These are phyloP conservation scores for Euphorbia pulcherrima DNA, from an alignment of 345 rosid species.

Conservation along the genomic window DNA sequence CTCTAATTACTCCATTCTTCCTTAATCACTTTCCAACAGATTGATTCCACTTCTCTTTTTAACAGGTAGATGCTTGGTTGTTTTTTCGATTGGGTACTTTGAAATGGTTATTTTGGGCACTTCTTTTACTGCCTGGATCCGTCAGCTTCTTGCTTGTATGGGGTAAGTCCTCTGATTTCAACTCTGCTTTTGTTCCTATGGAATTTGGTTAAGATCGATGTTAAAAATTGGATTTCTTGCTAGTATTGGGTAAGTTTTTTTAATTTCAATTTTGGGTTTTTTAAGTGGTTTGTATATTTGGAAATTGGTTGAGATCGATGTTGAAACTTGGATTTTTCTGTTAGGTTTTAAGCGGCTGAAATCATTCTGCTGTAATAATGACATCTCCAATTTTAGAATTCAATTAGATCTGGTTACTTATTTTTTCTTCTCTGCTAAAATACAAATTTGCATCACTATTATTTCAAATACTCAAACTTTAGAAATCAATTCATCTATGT, in stretches of 20 bases:
- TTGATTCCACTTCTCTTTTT: background rate
- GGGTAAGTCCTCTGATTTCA: conserved; percentile 34
- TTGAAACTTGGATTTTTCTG: background rate
- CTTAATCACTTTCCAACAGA: too few relatives aligned
- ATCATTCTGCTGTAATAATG: background rate
- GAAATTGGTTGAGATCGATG: too few relatives aligned
- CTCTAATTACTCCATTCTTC: conserved; percentile 2
- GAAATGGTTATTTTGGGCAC: conserved; percentile 36
- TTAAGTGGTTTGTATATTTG: background rate
- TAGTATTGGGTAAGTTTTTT: conserved; percentile 58
- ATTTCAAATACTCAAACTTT: too few relatives aligned
- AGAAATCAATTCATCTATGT: too few relatives aligned
- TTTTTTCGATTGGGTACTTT: background rate
- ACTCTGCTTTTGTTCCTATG: too few relatives aligned
- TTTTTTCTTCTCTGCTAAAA: background rate
- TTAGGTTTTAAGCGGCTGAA: background rate
- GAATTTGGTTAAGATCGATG: too few relatives aligned
- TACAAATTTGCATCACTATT: background rate
- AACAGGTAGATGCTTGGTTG: background rate
- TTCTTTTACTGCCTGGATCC: conserved; percentile 44
- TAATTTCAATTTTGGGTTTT: background rate
- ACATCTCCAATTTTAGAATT: background rate
- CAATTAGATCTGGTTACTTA: background rate
- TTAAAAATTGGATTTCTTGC: too few relatives aligned
- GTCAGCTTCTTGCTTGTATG: conserved; percentile 48